Base-by-base conservation (phyloP, 73 alveolate species). In the Effrenium voratum region DNA sequence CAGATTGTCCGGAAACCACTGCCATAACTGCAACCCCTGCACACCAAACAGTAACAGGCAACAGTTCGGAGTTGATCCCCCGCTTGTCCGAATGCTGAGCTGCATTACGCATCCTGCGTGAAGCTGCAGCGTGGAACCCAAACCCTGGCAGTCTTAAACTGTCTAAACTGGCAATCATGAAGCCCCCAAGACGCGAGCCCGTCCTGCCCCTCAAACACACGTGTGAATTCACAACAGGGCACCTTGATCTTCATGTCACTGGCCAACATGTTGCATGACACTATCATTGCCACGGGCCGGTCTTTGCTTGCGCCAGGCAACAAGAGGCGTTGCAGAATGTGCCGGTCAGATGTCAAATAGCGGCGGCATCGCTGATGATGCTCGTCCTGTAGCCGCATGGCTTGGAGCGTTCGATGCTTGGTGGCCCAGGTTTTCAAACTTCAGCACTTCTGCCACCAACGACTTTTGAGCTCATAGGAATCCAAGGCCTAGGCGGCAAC, bases 311-410 rank as follows among this genome's bases (percentile, higher is more conserved):
- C 87, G 12, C 30, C 19, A 49, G 15, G 41, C 45, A 32, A 32
- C 4, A 81, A 36, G 49, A 90, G 34, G 10, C 86, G 73, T 41
- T 38, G 76, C 57, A 90, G 75, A 3, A 90, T 90, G 30, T 66
- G 79, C 19, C 96, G 87, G 41, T 90, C 96, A 5, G 96, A 85
- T 2, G 96, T 10, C 50, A 38, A 50, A 26, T 63, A 46, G 16
- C 96, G 85, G n/a, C 68, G 85, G 73, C 96, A 90, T 63, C 55
- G 28, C 55, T 68, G 82, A 68, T 68, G 22, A 13, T 32, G 38
- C 40, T 22, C 75, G 4, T 60, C 75, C 75, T 60, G 75, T 4
- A 16, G 30, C 40, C 28, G 15, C 40, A 52, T 19, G 8, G 63
- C 19, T 19, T 19, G 19, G 19, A 52, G 19, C 8, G 19, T 52